A percentile compares a stretch with the other conserved stretches of the same genome.
These are phyloP conservation scores for Mycena leptocephala DNA, from an alignment of 768 basidiomycete genomes.

Conservation along the genomic window DNA sequence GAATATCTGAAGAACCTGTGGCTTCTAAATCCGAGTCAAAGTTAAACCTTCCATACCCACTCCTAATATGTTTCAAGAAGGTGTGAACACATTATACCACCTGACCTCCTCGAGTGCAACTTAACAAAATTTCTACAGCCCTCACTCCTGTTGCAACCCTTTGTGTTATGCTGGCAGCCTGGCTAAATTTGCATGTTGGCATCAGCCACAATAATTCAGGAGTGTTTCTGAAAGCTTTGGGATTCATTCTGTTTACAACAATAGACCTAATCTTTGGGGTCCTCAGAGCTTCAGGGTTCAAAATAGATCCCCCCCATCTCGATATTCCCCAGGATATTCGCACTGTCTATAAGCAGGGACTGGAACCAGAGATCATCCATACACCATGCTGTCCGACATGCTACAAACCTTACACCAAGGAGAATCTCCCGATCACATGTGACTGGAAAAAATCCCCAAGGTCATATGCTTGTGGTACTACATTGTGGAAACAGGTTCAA, in stretches of 20 bases:
- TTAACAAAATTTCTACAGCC: background rate
- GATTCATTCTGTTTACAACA: background rate
- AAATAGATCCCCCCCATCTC: background rate
- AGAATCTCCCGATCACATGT: background rate
- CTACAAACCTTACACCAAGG: background rate
- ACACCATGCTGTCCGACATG: conserved; percentile 23
- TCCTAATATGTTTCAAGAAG: background rate
- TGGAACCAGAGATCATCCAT: no score
- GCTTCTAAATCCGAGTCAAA: no score
- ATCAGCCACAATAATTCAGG: background rate
- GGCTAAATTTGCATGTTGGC: background rate
- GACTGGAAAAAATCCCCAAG: background rate
- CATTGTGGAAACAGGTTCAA: background rate
- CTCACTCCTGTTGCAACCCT: background rate
- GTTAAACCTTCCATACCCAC: no score
- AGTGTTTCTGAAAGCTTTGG: background rate
- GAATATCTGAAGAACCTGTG: no score
- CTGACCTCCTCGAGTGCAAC: no score
- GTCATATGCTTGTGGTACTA: background rate
- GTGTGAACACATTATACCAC: background rate
- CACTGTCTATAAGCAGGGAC: background rate
- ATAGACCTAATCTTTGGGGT: background rate
- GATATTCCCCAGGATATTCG: background rate
- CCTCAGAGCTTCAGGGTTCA: background rate
- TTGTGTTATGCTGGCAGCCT: background rate